phyloP scores from a whole-genome alignment of 2,329 filamentous ascomycete species.

The Sphaerulina musiva region DNA sequence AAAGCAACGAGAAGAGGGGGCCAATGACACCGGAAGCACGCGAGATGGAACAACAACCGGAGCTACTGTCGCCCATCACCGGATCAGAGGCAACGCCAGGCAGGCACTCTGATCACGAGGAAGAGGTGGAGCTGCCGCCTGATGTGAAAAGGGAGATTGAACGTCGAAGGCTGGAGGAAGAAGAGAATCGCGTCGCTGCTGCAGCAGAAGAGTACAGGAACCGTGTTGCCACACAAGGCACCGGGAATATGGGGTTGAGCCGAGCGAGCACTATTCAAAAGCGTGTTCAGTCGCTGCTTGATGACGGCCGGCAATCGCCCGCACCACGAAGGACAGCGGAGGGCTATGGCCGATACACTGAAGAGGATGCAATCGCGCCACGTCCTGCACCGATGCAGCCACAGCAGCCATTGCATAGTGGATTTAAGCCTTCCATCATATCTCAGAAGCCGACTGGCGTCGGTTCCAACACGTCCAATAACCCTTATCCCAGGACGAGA shows the following conservation, averaged over 20 bases:
- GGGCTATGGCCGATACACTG: slow-evolving; percentile 81
- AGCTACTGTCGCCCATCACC: slow-evolving; percentile 60
- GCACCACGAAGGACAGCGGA: slow-evolving; percentile 63
- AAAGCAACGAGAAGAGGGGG: slow-evolving; percentile 37
- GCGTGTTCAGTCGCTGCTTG: slow-evolving; percentile 76
- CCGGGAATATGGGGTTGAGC: slow-evolving; percentile 47
- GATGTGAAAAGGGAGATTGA: slow-evolving; percentile 89
- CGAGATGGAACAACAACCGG: slow-evolving; percentile 24
- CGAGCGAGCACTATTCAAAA: slow-evolving; percentile 83
- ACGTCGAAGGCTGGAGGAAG: slow-evolving; percentile 69
- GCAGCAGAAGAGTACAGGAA: slow-evolving; percentile 84
- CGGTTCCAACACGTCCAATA: slow-evolving; percentile 13
- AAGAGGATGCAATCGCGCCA: slow-evolving; percentile 35
- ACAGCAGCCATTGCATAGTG: slow-evolving; percentile 10
- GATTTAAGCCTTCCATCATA: slow-evolving; percentile 20
- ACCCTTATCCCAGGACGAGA: slow-evolving; percentile 25
- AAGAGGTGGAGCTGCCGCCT: slow-evolving; percentile 67
- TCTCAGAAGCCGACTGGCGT: slow-evolving; percentile 24
- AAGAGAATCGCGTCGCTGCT: slow-evolving; percentile 82
- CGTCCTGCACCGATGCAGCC: slow-evolving; percentile 12
- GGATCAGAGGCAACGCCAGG: slow-evolving; percentile 68
- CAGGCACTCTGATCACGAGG: slow-evolving; percentile 50
- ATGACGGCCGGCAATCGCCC: slow-evolving; percentile 61
- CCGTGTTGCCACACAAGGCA: slow-evolving; percentile 59
- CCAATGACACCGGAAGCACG: slow-evolving; percentile 19